These are phyloP conservation scores for Talaromyces trachyspermus DNA, from an alignment of 495 filamentous ascomycete genomes.

Conservation along the genomic window DNA sequence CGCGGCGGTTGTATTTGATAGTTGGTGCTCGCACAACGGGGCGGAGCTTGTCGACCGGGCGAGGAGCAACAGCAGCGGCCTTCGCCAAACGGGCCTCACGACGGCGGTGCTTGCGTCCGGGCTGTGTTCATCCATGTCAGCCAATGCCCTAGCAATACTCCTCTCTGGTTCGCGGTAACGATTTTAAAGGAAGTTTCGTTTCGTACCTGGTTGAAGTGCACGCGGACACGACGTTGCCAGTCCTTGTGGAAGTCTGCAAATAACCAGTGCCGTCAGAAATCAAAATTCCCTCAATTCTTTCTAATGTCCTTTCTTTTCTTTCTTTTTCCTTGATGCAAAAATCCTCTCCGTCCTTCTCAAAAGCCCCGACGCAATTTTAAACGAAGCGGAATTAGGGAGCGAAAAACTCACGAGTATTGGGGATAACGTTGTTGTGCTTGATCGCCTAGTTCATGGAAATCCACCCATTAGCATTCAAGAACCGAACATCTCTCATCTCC, in stretches of 20 bases:
- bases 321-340: background rate
- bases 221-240: constrained; percentile 96
- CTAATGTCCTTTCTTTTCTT: constrained; percentile 1
- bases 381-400: constrained; percentile 9
- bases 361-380: background rate
- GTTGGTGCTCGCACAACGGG: constrained; percentile 92
- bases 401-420: constrained; percentile 77
- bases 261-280: constrained; percentile 11
- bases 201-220: constrained; percentile 98
- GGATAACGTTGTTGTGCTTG: constrained; percentile 99
- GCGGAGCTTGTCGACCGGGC: constrained; percentile 93
- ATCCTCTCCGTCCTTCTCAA: background rate
- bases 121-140: constrained; percentile 43
- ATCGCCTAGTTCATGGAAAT: constrained; percentile 58
- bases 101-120: constrained; percentile 86
- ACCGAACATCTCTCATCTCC: no score
- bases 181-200: constrained; percentile 20
- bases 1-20: constrained; percentile 97
- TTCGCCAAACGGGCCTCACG: constrained; percentile 84
- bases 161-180: constrained; percentile 13
- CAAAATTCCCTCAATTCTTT: constrained; percentile 13
- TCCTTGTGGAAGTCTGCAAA: constrained; percentile 94
- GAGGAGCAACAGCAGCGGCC: constrained; percentile 88
- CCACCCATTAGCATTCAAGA: constrained; percentile 1
- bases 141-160: no score